These are phyloP conservation scores for Malus hybrid DNA, from an alignment of 331 rosid genomes.

Conservation along the genomic window DNA sequence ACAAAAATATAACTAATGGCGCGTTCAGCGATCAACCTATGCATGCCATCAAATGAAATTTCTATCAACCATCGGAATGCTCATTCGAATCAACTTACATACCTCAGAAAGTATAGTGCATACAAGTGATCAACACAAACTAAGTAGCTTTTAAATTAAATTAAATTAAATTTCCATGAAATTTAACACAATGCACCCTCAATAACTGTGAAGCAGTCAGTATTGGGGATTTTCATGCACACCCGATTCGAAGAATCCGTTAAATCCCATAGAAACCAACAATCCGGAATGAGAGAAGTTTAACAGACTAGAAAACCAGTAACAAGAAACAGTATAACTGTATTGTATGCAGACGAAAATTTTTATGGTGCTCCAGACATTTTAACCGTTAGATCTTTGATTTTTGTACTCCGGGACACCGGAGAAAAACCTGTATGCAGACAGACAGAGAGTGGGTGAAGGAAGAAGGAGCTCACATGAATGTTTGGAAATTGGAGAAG, in stretches of 20 bases:
- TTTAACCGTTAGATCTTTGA: too few species aligned
- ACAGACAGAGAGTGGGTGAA: not conserved
- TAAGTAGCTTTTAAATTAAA: not conserved
- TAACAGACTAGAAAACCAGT: not conserved
- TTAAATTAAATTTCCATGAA: not conserved
- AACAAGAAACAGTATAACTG: not conserved
- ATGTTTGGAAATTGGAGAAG: not conserved
- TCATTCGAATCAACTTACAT: not conserved
- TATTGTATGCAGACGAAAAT: too few species aligned
- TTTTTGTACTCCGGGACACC: too few species aligned
- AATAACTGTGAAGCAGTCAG: too few species aligned
- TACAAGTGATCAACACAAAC: not conserved
- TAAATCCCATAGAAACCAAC: not conserved
- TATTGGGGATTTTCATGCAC: not conserved
- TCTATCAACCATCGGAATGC: not conserved
- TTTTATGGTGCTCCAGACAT: too few species aligned
- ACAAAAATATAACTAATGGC: constrained; percentile 27
- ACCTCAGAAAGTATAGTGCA: not conserved
- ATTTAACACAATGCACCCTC: not conserved
- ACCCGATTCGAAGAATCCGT: not conserved
- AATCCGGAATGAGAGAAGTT: not conserved
- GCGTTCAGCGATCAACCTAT: constrained; percentile 48
- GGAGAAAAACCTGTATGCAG: not conserved
- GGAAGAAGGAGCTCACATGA: constrained; percentile 13
- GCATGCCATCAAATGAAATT: constrained; percentile 1